Percentiles rank a stretch among this genome's conserved stretches.
Conservation (phyloP, 345 rosid genomes). For the Euphorbia pulcherrima region DNA sequence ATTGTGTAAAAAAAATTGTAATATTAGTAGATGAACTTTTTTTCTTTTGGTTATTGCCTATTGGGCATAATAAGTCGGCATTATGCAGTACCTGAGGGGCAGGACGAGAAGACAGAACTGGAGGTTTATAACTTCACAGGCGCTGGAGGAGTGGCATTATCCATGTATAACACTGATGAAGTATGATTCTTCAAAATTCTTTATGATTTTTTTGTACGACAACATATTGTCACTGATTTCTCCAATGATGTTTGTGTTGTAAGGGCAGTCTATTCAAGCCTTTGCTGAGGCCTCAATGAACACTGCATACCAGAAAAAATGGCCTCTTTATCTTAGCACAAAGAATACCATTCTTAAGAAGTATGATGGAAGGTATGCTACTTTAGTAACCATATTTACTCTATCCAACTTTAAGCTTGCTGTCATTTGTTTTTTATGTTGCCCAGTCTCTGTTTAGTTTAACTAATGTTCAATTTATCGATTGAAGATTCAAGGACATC, state of each 20-base stretch:
- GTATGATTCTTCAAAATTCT: constrained; percentile 31
- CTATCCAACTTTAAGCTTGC: constrained; percentile 1
- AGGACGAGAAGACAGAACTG: constrained; percentile 59
- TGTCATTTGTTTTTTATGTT: neutral
- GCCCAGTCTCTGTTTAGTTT: neutral
- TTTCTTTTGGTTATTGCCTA: neutral
- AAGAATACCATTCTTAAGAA: constrained; percentile 98
- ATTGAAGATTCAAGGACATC: constrained; percentile 87
- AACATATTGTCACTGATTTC: constrained; percentile 11
- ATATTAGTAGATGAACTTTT: neutral
- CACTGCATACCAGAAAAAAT: constrained; percentile 83
- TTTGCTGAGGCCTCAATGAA: constrained; percentile 96
- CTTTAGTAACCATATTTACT: neutral
- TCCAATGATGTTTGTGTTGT: constrained; percentile 9
- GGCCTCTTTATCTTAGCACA: constrained; percentile 99
- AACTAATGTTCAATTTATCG: constrained; percentile 5
- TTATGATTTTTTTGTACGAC: neutral
- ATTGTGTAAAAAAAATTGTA: neutral
- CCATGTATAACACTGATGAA: constrained; percentile 99
- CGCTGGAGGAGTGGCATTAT: constrained; percentile 82
- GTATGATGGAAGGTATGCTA: constrained; percentile 89
- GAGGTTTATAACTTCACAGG: constrained; percentile 88
- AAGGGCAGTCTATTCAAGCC: constrained; percentile 70
- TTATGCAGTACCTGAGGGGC: constrained; percentile 69
- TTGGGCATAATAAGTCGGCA: neutral